Evolutionary conservation across 176 grass and related monocot genomes (phyloP).

Genomic region (Areca catechu): DNA sequence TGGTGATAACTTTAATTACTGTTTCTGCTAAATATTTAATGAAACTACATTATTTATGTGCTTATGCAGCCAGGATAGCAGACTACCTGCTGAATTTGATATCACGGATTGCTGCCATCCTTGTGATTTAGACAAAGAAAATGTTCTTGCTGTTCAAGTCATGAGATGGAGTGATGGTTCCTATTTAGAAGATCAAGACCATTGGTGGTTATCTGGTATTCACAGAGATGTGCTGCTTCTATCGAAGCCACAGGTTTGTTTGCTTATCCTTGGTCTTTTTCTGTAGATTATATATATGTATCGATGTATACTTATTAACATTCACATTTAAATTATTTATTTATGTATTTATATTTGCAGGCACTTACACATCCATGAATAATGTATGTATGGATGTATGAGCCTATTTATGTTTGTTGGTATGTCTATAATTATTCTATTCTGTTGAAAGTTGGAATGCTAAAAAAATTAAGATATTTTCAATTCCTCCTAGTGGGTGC

Average conservation of each 20-base stretch:
- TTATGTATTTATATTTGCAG: too few species aligned
- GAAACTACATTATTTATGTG: conserved; percentile 6
- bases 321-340: too few species aligned
- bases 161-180: conserved; percentile 98
- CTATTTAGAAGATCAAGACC: conserved; percentile 98
- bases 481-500: too few species aligned
- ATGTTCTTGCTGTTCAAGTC: conserved; percentile 92
- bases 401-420: too few species aligned
- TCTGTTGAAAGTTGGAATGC: too few species aligned
- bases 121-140: conserved; percentile 57
- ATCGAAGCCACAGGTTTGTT: conserved; percentile 84
- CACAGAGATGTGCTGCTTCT: conserved; percentile 84
- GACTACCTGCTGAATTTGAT: conserved; percentile 96
- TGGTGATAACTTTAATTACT: too few species aligned
- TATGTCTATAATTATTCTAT: too few species aligned
- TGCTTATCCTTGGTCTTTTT: not conserved
- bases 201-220: conserved; percentile 98
- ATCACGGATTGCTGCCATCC: conserved; percentile 74
- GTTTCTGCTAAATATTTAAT: too few species aligned
- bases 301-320: not conserved
- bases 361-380: too few species aligned
- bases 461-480: too few species aligned
- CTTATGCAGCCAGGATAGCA: conserved; percentile 84
- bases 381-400: too few species aligned
- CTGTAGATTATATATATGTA: not conserved